Conservation (phyloP, 768 basidiomycete genomes). For the Podaxis mareebaensis region DNA sequence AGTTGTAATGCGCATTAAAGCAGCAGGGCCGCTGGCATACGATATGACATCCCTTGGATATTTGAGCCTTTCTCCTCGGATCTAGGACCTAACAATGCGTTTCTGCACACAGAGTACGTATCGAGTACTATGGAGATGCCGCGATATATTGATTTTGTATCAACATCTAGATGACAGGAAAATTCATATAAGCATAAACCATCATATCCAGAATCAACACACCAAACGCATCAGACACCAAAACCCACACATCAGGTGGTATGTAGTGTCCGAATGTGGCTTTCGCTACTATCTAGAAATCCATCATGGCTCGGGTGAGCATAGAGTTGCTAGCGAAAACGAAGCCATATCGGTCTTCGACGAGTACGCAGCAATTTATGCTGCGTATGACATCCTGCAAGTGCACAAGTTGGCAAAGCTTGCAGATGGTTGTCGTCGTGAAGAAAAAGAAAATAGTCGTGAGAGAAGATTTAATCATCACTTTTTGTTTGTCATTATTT, state of each 20-base stretch:
- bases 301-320: slow-evolving; percentile 53
- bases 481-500: slow-evolving; percentile 5
- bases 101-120: no score
- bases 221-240: not conserved
- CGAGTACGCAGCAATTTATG: slow-evolving; percentile 20
- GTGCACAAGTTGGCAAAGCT: not conserved
- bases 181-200: not conserved
- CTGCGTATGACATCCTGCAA: not conserved
- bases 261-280: slow-evolving; percentile 39
- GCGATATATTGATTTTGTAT: not conserved
- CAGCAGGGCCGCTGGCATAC: no score
- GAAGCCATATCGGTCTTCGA: slow-evolving; percentile 61
- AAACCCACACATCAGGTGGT: not conserved
- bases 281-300: slow-evolving; percentile 77
- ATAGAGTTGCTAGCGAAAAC: slow-evolving; percentile 79
- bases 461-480: not conserved
- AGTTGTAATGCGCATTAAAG: no score
- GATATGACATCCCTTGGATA: no score
- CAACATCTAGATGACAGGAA: not conserved
- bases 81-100: no score
- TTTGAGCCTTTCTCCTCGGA: no score
- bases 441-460: not conserved
- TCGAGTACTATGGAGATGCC: no score
- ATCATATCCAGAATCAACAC: not conserved
- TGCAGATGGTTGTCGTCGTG: slow-evolving; percentile 12